Conservation (phyloP, 257 asterid species). For the Solanum acaule region DNA sequence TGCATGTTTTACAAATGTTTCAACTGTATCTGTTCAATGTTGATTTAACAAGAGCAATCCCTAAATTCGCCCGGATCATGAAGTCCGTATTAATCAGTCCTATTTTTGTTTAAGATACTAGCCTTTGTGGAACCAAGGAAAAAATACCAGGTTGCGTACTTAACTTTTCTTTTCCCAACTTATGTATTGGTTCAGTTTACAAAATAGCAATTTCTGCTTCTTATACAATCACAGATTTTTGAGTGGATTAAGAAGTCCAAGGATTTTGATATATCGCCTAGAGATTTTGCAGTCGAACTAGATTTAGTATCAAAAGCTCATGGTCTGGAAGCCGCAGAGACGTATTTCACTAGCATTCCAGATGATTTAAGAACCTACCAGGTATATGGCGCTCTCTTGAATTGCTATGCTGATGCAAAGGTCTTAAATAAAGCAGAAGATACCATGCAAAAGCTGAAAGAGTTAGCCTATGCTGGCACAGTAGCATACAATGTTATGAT, state of each 20-base stretch:
- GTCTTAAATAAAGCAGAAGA: slow-evolving; percentile 20
- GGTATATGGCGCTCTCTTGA: slow-evolving; percentile 20
- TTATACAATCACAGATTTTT: not conserved
- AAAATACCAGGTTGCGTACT: not conserved
- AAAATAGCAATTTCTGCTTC: not conserved
- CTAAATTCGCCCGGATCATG: not conserved
- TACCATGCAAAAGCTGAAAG: slow-evolving; percentile 19
- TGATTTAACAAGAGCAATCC: not conserved
- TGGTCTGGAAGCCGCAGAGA: slow-evolving; percentile 22
- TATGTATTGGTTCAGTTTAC: not conserved
- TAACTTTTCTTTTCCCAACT: not conserved
- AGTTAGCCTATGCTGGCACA: slow-evolving; percentile 1
- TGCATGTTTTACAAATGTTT: not conserved
- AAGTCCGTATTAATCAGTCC: not conserved
- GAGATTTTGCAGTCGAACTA: slow-evolving; percentile 20
- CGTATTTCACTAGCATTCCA: slow-evolving; percentile 15
- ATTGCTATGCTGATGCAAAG: slow-evolving; percentile 12
- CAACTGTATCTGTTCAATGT: not conserved
- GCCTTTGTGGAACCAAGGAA: not conserved
- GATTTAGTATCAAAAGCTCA: slow-evolving; percentile 20
- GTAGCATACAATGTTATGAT: slow-evolving; percentile 27
- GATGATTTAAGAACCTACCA: not conserved
- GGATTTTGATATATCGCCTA: not conserved
- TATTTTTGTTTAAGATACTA: not conserved
- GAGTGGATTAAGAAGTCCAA: slow-evolving; percentile 14